A percentile compares a stretch with the other conserved stretches of the same genome.
Evolutionary conservation across 139 green algal species (phyloP).

Genomic region (Microglena sp.): DNA sequence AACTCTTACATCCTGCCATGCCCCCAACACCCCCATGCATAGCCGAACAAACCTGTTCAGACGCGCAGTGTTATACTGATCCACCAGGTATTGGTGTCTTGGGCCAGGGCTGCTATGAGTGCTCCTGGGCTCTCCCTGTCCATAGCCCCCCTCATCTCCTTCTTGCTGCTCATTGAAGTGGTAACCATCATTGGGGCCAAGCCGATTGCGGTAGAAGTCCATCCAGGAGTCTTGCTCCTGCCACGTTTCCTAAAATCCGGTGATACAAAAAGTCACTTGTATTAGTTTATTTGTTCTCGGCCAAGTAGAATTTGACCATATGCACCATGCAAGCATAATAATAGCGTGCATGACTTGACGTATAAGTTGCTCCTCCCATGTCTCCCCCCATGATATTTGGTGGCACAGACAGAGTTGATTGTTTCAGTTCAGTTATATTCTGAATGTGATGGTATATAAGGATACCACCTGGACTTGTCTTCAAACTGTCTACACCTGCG

Average conservation of each 20-base stretch:
- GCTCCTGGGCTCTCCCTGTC: slow-evolving; percentile 10
- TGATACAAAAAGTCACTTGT: not conserved
- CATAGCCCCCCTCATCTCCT: not conserved
- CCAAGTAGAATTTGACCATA: not conserved
- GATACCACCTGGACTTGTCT: no score
- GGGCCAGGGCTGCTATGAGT: slow-evolving; percentile 11
- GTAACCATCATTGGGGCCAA: slow-evolving; percentile 24
- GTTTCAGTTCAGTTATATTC: no score
- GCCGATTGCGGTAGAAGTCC: slow-evolving; percentile 33
- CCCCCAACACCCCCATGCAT: no score
- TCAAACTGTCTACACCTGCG: no score
- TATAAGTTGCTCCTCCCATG: not conserved
- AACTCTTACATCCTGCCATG: no score
- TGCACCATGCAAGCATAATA: no score
- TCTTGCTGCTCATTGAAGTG: no score
- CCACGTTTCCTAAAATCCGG: slow-evolving; percentile 17
- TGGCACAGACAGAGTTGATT: not conserved
- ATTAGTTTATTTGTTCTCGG: not conserved
- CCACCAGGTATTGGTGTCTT: slow-evolving; percentile 1
- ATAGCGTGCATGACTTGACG: not conserved
- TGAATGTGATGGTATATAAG: no score
- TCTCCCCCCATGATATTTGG: not conserved
- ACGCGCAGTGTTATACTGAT: no score
- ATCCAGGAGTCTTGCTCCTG: slow-evolving; percentile 36
- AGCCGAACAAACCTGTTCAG: no score